These are phyloP conservation scores for Exophiala mesophila DNA, from an alignment of 2,329 filamentous ascomycete genomes.

Conservation along the genomic window DNA sequence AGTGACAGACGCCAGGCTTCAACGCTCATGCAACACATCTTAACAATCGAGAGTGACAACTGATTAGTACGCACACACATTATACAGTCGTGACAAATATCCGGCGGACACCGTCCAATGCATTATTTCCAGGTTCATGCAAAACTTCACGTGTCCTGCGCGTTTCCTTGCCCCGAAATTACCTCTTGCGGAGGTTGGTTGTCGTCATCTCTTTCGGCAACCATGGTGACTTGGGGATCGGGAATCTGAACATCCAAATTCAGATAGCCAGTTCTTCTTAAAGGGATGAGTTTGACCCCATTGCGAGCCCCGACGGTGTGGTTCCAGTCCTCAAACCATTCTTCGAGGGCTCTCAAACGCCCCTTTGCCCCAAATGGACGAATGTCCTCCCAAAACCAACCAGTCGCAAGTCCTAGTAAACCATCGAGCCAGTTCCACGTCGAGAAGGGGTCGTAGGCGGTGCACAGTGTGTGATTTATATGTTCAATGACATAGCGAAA, in stretches of 20 bases:
- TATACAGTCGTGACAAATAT: too few species aligned
- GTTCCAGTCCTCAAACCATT: conserved; percentile 87
- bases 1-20: conserved; percentile 1
- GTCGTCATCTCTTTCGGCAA: conserved; percentile 29
- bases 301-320: conserved; percentile 53
- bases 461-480: conserved; percentile 70
- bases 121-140: too few species aligned
- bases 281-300: conserved; percentile 68
- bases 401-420: conserved; percentile 72
- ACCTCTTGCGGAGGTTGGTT: conserved; percentile 10
- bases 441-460: conserved; percentile 75
- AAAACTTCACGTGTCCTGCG: too few species aligned
- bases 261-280: conserved; percentile 84
- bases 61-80: too few species aligned
- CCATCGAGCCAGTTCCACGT: conserved; percentile 74
- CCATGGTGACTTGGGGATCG: conserved; percentile 45
- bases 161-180: too few species aligned
- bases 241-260: conserved; percentile 51
- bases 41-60: too few species aligned
- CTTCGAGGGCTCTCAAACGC: conserved; percentile 65
- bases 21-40: conserved; percentile 1
- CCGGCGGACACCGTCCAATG: too few species aligned
- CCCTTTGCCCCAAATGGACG: conserved; percentile 64
- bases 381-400: conserved; percentile 92
- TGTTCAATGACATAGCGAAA: conserved; percentile 78